These are phyloP conservation scores for Diaporthe australafricana DNA, from an alignment of 2,329 filamentous ascomycete genomes.

Conservation along the genomic window DNA sequence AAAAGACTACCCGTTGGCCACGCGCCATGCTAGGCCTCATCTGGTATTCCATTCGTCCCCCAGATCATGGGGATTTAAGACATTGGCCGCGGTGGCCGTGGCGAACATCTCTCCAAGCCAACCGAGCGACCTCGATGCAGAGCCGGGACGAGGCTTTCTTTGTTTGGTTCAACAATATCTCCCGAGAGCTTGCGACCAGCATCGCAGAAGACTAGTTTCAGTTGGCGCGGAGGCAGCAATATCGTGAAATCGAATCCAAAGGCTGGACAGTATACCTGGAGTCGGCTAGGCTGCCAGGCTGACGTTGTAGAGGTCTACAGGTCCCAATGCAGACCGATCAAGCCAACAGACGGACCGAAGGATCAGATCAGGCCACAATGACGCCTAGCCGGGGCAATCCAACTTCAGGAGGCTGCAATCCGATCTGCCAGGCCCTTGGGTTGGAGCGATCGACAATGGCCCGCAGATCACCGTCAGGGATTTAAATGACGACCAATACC, in stretches of 20 bases:
- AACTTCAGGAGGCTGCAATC: conserved; percentile 9
- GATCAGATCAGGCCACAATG: conserved; percentile 33
- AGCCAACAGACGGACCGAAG: conserved; percentile 19
- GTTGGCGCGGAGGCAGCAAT: not conserved
- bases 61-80: conserved; percentile 9
- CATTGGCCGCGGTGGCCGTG: not conserved
- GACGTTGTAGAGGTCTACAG: not conserved
- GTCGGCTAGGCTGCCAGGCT: not conserved
- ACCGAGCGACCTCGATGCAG: not conserved
- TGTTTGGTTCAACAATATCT: not conserved
- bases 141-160: not conserved
- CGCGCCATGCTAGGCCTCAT: conserved; percentile 8
- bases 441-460: conserved; percentile 29
- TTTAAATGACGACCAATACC: conserved; percentile 10
- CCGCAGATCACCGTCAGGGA: conserved; percentile 34
- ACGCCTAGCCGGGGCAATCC: not conserved
- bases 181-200: not conserved
- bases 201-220: not conserved
- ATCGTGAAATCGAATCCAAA: not conserved
- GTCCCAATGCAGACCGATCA: conserved; percentile 19
- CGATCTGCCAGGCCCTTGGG: conserved; percentile 28
- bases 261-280: not conserved
- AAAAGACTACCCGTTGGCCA: not conserved
- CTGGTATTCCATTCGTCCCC: conserved; percentile 25
- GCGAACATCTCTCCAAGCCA: not conserved